Evolutionary conservation across 768 basidiomycete species (phyloP), one percentile per base, ranked within the genome.

Genomic region (Amanita fuliginea): DNA sequence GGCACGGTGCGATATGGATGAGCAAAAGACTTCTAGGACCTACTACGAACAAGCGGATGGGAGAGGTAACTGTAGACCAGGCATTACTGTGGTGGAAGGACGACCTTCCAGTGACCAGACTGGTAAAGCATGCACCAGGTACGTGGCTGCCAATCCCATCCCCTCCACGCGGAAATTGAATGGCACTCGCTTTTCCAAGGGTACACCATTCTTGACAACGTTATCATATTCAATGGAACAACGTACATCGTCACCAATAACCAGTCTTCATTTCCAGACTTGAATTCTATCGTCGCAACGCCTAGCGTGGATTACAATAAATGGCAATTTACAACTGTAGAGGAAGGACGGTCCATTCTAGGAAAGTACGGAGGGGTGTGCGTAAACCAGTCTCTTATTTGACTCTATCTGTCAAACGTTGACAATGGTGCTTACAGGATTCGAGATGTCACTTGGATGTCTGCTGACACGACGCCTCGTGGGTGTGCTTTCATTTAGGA

Each of bases 181-280:
- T 34, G 16, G 42, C 42, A 42, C 28, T 36, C 28, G 18, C 7
- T 33, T 42, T 5, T 36, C 10, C 18, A 55, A 93, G 92, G 92
- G 3, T 88, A 81, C 66, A 90, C 86, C 0, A 76, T 92, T 39
- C 68, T 94, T 49, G 87, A 93, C 57, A 84, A 88, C 53, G 72
- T 89, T n/a, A 77, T 84, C 57, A 64, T 86, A n/a, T 69, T 75
- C 56, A 80, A 85, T 55, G 80, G 81, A 8, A 78, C 79, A 2
- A 74, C 89, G 53, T 88, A 80, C 62, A 62, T 94, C 51, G 81
- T 94, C 32, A 77, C 82, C 3, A 81, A 91, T 60, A 70, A 80
- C 52, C 71, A 73, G 4, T 62, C 70, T 1, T 65, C 68, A n/a
- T 74, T 90, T 44, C 92, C 90, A 1, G 51, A 73, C 1, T 60